Base-by-base conservation (phyloP, 2,329 filamentous ascomycete genomes). In the Hirsutella thompsonii region DNA sequence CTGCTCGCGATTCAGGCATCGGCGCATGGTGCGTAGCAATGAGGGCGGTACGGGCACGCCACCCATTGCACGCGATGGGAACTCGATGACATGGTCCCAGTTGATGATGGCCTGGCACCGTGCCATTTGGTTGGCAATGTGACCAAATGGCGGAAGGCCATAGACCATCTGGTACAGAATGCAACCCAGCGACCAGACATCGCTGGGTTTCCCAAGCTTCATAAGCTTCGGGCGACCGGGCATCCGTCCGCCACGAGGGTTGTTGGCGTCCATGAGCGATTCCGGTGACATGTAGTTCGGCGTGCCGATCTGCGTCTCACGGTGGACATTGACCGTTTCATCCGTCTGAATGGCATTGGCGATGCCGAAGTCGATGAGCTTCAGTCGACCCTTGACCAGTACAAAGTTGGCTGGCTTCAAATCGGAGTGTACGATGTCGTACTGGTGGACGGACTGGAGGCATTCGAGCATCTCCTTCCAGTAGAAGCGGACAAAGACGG, bases 381-480 rank as follows among this genome's bases (percentile, higher is more conserved):
- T 98, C 30, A 98, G 70, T 20, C 82, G 77, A 20, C 92, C 92
- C 55, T 88, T 79, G 16, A 94, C 88, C 18, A 96, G 72, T 20
- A 98, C 82, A 58, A 98, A 98, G 59, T 98, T 98, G 52, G 89
- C 89, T 0, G 92, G 92, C 61, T 98, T 98, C 30, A 98, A 70
- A 56, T 98, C 92, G 0, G 88, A 94, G 63, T 98, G 92, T 3
- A 98, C 92, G 47, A 98, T 89, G 55, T 95, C 88, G 57, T 82
- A 73, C 11, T 83, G 76, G 57, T 98, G 92, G 1, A 98, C 88
- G 1, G 90, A 78, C 50, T 85, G 77, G 5, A 98, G 78, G 57
- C 92, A 96, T 59, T 94, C 88, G 16, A 98, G 79, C 92, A 98
- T 98, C 63, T 98, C 92, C 60, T 94, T 92, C 92, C 92, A 98